Evolutionary conservation across 305 asterid species (phyloP), one percentile per base, ranked within the genome.

Genomic region (Solanum hybrid): DNA sequence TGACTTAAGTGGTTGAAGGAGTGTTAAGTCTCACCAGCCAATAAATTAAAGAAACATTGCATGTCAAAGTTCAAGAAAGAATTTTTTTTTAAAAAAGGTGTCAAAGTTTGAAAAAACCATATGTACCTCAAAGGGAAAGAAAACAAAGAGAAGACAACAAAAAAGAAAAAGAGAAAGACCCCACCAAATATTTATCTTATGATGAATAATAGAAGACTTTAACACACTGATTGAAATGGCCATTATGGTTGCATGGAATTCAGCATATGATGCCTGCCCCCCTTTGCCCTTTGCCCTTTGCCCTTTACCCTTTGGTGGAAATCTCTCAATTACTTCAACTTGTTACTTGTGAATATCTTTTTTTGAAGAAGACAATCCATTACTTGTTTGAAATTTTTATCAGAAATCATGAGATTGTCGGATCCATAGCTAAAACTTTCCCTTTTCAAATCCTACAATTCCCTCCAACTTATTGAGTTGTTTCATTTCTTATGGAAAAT

Each of bases 171-270:
- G 89, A 26, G 93, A 82, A 28, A 87, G 97, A 85, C 95, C 95
- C 96, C 96, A 95, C 97, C 95, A 94, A 93, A 92, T 88, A 92
- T 89, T 91, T 86, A 89, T 91, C 88, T 75, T 86, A 93, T 95
- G 93, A 97, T 97, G 92, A 92, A 86, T 85, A n/a, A 36, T 91
- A 91, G 93, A 94, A 92, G 92, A 90, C 84, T 90, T 91, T 85
- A n/a, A 64, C 31, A 73, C 89, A 78, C 46, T 93, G 95, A 93
- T 93, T 93, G 97, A 93, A 89, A 90, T 92, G 51, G 93, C 92
- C 92, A 93, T 95, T 92, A 96, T 96, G 94, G 95, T 92, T 95
- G 97, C 99, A 95, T 97, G 96, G 99, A 97, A 97, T 97, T 97
- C 99, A 95, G 96, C 94, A 92, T 92, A 81, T 87, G 88, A 90